Evolutionary conservation across 306 rosid genomes (phyloP).

Genomic region (Corylus avellana): DNA sequence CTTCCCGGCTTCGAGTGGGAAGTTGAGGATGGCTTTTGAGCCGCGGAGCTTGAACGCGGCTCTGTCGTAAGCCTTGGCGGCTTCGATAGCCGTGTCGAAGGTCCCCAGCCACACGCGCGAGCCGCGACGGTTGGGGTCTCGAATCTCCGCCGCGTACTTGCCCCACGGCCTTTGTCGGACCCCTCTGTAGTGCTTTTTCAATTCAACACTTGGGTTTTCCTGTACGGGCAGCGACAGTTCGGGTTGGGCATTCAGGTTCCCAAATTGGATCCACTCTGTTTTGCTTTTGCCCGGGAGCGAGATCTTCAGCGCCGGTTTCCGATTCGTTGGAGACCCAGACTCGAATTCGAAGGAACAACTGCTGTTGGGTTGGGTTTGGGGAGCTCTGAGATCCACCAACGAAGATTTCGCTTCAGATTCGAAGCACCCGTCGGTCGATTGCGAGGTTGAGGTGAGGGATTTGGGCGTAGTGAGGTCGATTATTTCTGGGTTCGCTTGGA

Average conservation of each 20-base stretch:
- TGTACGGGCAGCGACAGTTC: not conserved
- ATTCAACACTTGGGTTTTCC: not conserved
- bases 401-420: conserved; percentile 27
- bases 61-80: no score
- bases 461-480: conserved; percentile 46
- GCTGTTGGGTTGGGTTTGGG: not conserved
- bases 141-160: no score
- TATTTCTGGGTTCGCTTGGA: conserved; percentile 40
- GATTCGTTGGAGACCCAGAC: conserved; percentile 12
- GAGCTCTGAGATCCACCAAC: not conserved
- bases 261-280: conserved; percentile 68
- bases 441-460: conserved; percentile 7
- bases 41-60: no score
- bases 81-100: no score
- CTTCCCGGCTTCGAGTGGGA: conserved; percentile 60
- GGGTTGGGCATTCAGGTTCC: conserved; percentile 24
- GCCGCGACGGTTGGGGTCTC: no score
- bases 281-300: conserved; percentile 56
- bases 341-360: conserved; percentile 14
- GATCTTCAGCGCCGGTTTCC: conserved; percentile 60
- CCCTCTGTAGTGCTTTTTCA: no score
- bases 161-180: no score
- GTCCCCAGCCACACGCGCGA: no score
- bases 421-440: not conserved
- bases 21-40: conserved; percentile 27